Evolutionary conservation across 2,329 filamentous ascomycete genomes (phyloP), one percentile per base, ranked within the genome.

Genomic region (Fusarium veterinarium): DNA sequence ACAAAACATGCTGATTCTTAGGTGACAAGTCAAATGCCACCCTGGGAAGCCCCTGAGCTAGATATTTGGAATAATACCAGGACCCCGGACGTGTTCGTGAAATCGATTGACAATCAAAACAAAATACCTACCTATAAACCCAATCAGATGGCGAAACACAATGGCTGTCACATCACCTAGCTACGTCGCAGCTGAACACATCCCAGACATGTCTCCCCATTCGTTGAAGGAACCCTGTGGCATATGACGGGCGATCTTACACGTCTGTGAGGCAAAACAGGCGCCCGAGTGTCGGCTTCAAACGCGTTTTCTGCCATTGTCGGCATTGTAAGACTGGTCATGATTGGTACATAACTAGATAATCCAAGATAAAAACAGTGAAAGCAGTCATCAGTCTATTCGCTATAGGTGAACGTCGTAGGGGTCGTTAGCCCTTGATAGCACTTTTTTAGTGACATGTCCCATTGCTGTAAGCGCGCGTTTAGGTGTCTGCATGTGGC

Each of bases 381-480:
- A 11, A 31, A 13, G 31, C 20, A 31, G 28, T 40, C 19, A 19
- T 41, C 23, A 38, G 14, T 20, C 13, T n/a, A 37, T 37, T 49
- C 30, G 46, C 16, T 19, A 37, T 52, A 16, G 23, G 33, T 37
- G 23, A 25, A 14, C 17, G 19, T 52, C n/a, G 33, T 52, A 28
- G 23, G 33, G 13, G 28, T 16, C 6, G n/a, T 35, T 35, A 35
- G 17, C 23, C 23, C 20, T 52, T 19, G 38, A 45, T 31, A 42
- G 37, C 41, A 25, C 23, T 12, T 30, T 20, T 30, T 20, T 51
- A 44, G 57, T 46, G 41, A 56, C 57, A 42, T 63, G 25, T 38
- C 41, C 58, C 46, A 19, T 56, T 64, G 67, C 60, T 76, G 58
- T 69, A 79, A 79, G 77, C 77, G 77, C 77, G 77, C 77, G 77